These are phyloP conservation scores for Leccinum pellstonianum DNA, from an alignment of 768 basidiomycete species.

Conservation along the genomic window DNA sequence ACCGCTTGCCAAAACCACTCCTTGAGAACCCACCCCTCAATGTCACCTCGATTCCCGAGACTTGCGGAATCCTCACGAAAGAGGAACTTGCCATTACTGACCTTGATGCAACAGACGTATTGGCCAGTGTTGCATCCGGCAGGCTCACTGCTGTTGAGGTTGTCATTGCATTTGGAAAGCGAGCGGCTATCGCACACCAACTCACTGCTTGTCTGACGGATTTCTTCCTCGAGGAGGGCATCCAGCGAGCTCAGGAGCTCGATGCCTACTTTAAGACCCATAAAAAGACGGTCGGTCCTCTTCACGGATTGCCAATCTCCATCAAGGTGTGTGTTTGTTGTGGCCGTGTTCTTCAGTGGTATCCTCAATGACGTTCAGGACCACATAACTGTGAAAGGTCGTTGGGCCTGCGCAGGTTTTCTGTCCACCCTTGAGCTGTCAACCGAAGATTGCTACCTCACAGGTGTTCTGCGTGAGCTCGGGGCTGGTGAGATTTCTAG, in stretches of 20 bases:
- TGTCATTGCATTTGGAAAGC: slow-evolving; percentile 44
- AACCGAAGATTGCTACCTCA: slow-evolving; percentile 30
- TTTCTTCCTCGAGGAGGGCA: slow-evolving; percentile 45
- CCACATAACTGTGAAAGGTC: slow-evolving; percentile 41
- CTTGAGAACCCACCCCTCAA: slow-evolving; percentile 29
- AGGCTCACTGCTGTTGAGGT: slow-evolving; percentile 40
- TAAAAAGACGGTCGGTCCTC: slow-evolving; percentile 41
- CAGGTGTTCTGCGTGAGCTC: slow-evolving; percentile 38
- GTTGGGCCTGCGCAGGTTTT: slow-evolving; percentile 39
- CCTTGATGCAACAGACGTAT: slow-evolving; percentile 37
- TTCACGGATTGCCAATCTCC: slow-evolving; percentile 42
- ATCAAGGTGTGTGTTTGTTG: slow-evolving; percentile 35
- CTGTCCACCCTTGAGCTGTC: slow-evolving; percentile 23
- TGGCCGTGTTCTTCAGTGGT: neutral
- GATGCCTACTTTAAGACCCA: slow-evolving; percentile 39
- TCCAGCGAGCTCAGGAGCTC: slow-evolving; percentile 40
- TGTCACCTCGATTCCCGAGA: slow-evolving; percentile 33
- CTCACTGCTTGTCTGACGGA: slow-evolving; percentile 41
- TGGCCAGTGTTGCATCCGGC: slow-evolving; percentile 28
- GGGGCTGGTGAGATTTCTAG: slow-evolving; percentile 38
- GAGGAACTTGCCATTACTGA: slow-evolving; percentile 36
- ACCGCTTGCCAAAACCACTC: slow-evolving; percentile 14
- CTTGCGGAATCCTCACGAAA: slow-evolving; percentile 32
- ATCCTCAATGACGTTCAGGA: slow-evolving; percentile 29
- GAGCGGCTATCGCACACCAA: slow-evolving; percentile 55